Base-by-base conservation (phyloP, 2,329 filamentous ascomycete genomes). In the Aspergillus sergii region DNA sequence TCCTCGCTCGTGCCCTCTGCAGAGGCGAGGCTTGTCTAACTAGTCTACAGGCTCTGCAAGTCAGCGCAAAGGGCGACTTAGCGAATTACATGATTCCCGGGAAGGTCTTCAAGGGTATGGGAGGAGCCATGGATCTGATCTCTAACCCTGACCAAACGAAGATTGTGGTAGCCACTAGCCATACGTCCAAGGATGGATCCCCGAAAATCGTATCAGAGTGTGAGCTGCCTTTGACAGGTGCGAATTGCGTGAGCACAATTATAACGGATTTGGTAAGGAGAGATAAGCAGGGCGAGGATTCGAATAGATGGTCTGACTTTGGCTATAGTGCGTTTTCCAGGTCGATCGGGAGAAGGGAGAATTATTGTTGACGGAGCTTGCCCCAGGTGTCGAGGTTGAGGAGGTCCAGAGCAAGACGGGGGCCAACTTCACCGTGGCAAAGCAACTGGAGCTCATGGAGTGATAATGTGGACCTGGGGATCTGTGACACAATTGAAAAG, bases 71-170 rank as follows among this genome's bases (percentile, higher is more conserved):
- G 2, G 92, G 92, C 30, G 92, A 96, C 74, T 79, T 96, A 59
- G 92, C 92, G 53, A 95, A 95, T 79, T 96, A 92, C 83, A 95
- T 95, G 90, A 91, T 96, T 66, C 92, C 92, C 0, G 92, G 92
- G 28, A 95, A 94, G 78, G 87, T 92, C 12, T 76, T 93, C 79
- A 95, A 95, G 83, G 92, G 92, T 21, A 95, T 96, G 89, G 92
- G 92, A 64, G 89, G 89, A 32, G 89, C 89, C 21, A 91, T 91
- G 89, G 89, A 91, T 73, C 79, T 91, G 9, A 88, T 91, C 12
- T 88, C 87, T 43, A 91, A 91, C 77, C 89, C 89, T 0, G 87
- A 89, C 68, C 83, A 84, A 71, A 91, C 89, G 68, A 91, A 90
- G 82, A 89, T 91, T 68, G 88, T 91, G 5, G 88, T 91, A 3